Percentiles rank a stretch among this genome's conserved stretches.
Conservation (phyloP, 2,329 filamentous ascomycete species). For the Biscogniauxia marginata region DNA sequence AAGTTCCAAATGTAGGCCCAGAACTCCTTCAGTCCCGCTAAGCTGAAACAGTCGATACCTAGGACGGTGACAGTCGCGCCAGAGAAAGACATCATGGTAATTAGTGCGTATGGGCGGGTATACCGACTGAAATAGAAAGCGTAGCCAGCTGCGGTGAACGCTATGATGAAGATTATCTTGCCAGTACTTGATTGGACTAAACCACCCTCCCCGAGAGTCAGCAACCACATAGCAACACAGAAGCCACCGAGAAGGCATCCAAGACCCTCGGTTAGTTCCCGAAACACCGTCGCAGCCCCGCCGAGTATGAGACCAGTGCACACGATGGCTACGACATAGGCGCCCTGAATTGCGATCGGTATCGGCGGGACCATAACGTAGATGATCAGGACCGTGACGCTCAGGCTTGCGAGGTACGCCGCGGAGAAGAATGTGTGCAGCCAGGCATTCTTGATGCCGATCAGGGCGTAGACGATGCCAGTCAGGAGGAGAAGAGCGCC, state of each 20-base stretch:
- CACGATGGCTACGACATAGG: constrained; percentile 76
- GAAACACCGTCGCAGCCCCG: constrained; percentile 72
- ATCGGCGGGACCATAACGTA: constrained; percentile 86
- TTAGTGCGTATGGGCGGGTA: constrained; percentile 76
- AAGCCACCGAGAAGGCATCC: constrained; percentile 87
- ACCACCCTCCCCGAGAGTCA: constrained; percentile 74
- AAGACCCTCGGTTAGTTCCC: constrained; percentile 77
- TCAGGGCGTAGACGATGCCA: constrained; percentile 68
- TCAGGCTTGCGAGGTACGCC: constrained; percentile 69
- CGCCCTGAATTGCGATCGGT: constrained; percentile 74
- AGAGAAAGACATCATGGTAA: constrained; percentile 73
- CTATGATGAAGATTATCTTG: constrained; percentile 73
- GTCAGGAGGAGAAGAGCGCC: constrained; percentile 73
- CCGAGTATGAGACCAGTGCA: constrained; percentile 74
- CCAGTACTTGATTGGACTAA: constrained; percentile 61
- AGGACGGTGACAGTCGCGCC: constrained; percentile 78
- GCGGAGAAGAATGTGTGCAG: constrained; percentile 80
- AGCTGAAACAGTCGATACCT: constrained; percentile 87
- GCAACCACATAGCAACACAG: constrained; percentile 85
- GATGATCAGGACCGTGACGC: constrained; percentile 77
- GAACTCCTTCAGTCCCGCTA: constrained; percentile 91
- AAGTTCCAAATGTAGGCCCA: constrained; percentile 90
- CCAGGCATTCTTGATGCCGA: constrained; percentile 81
- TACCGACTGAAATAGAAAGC: constrained; percentile 75
- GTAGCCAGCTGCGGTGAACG: constrained; percentile 67